Percentiles rank a stretch among this genome's conserved stretches.
These are phyloP conservation scores for Hypoxylon sp. DNA, from an alignment of 2,329 filamentous ascomycete genomes.

Conservation along the genomic window DNA sequence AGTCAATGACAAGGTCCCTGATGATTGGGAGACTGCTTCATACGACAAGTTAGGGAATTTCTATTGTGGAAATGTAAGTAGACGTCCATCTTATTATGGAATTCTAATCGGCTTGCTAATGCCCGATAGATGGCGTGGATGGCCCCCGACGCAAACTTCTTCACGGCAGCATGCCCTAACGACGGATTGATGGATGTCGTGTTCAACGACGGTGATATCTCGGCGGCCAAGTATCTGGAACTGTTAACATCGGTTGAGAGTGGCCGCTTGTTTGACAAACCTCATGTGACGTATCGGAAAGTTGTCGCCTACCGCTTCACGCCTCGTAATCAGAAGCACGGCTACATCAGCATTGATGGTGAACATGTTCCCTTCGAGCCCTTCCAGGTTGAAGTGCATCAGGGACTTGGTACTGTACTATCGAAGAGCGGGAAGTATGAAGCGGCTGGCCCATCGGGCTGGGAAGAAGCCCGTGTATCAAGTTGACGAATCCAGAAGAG, in stretches of 20 bases:
- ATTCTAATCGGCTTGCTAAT: conserved; percentile 31
- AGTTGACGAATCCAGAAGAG: conserved; percentile 6
- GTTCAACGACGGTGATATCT: conserved; percentile 82
- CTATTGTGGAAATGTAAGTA: conserved; percentile 86
- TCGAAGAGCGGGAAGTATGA: conserved; percentile 84
- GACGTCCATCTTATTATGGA: not conserved
- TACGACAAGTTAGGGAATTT: conserved; percentile 90
- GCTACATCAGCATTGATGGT: conserved; percentile 95
- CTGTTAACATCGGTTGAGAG: conserved; percentile 81
- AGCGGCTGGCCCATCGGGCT: conserved; percentile 67
- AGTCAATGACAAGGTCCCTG: conserved; percentile 80
- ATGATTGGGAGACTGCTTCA: conserved; percentile 81
- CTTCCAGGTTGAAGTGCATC: conserved; percentile 92
- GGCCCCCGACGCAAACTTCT: conserved; percentile 89
- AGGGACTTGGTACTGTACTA: conserved; percentile 85
- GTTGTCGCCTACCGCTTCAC: conserved; percentile 88
- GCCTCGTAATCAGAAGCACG: conserved; percentile 78
- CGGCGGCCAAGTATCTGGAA: conserved; percentile 74
- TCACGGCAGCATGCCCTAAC: conserved; percentile 82
- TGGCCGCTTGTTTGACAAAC: conserved; percentile 83
- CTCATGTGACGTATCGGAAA: conserved; percentile 85
- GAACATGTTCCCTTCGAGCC: conserved; percentile 89
- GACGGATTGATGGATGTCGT: conserved; percentile 92
- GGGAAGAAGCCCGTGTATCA: conserved; percentile 58
- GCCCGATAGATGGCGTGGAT: conserved; percentile 84